Base-by-base conservation (phyloP, 164 flowering plant genomes). In the Akebia trifoliata region DNA sequence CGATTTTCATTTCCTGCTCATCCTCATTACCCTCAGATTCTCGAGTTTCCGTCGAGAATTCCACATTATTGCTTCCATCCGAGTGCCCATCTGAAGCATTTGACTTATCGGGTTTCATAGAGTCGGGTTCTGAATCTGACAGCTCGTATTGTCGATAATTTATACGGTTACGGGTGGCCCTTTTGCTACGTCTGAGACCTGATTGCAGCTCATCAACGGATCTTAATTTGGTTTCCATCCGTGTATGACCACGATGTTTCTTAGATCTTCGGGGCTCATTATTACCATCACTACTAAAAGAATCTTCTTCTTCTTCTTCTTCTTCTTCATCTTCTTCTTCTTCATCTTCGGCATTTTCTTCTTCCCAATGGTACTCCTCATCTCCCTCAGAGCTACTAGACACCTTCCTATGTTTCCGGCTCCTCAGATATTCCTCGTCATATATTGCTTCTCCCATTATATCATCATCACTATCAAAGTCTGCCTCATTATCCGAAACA, bases 371-470 rank as follows among this genome's bases (percentile, higher is more conserved):
- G 57, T 90, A 90, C 71, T 89, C 98, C 59, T 94, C 99, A 66
- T 90, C 96, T 52, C 90, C 99, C 69, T 90, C 97, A 12, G 97
- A 88, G 70, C 99, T 81, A 56, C 97, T 93, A 14, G 91, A 80
- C 2, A 64, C 54, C 71, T 67, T 74, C 68, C 76, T 77, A 53
- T 76, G 76, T 69, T 94, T 87, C 18, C 90, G 79, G 53, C 70
- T 74, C 68, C 69, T 81, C 50, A 90, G 60, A 60, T 94, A 94
- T 62, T 86, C 99, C 34, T 94, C 99, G 67, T 94, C 94, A 69
- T 94, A 94, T n/a, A 94, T 78, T 56, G 84, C 99, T 70, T 94
- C 99, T 43, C 99, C 99, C 59, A 88, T 93, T 50, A 94, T 90
- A 59, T 94, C 99, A 74, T 90, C 97, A 63, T 87, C 99, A 68